Conservation (phyloP, 1,139 yeast species). For the Pichia cactophila region DNA sequence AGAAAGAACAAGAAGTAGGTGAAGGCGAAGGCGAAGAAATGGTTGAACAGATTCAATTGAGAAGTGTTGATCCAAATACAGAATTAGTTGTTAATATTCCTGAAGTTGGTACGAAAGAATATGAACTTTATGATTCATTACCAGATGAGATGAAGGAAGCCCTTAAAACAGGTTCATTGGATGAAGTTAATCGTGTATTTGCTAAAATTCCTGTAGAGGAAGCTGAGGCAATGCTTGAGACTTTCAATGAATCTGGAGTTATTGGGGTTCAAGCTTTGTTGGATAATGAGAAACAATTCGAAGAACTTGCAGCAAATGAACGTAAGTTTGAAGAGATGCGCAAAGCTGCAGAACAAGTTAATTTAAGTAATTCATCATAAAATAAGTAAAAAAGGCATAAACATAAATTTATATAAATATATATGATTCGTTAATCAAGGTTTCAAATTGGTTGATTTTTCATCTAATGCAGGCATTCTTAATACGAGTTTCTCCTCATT, state of each 20-base stretch:
- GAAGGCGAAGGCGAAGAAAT: slow-evolving; percentile 34
- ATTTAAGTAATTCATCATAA: slow-evolving; percentile 2
- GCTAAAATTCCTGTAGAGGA: slow-evolving; percentile 68
- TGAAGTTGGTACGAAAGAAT: slow-evolving; percentile 42
- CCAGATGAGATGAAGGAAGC: slow-evolving; percentile 68
- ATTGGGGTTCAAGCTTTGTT: slow-evolving; percentile 72
- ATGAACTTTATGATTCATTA: slow-evolving; percentile 47
- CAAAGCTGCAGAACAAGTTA: slow-evolving; percentile 12
- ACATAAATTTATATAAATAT: background rate
- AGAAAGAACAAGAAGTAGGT: slow-evolving; percentile 32
- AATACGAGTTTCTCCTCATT: slow-evolving; percentile 67
- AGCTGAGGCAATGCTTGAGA: slow-evolving; percentile 70
- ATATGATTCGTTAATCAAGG: slow-evolving; percentile 20
- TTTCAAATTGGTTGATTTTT: background rate
- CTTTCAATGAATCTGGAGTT: slow-evolving; percentile 75
- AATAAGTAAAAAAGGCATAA: background rate
- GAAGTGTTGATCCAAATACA: slow-evolving; percentile 78
- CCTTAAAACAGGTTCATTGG: slow-evolving; percentile 61
- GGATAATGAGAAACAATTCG: slow-evolving; percentile 67
- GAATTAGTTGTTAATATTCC: slow-evolving; percentile 73
- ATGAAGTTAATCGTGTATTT: slow-evolving; percentile 76
- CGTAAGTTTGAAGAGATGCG: slow-evolving; percentile 11
- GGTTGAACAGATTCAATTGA: slow-evolving; percentile 78
- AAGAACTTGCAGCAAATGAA: slow-evolving; percentile 42
- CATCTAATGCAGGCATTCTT: slow-evolving; percentile 62